These are phyloP conservation scores for cucumber (Cucumis sativus) DNA, from an alignment of 306 rosid genomes.

Conservation along the genomic window DNA sequence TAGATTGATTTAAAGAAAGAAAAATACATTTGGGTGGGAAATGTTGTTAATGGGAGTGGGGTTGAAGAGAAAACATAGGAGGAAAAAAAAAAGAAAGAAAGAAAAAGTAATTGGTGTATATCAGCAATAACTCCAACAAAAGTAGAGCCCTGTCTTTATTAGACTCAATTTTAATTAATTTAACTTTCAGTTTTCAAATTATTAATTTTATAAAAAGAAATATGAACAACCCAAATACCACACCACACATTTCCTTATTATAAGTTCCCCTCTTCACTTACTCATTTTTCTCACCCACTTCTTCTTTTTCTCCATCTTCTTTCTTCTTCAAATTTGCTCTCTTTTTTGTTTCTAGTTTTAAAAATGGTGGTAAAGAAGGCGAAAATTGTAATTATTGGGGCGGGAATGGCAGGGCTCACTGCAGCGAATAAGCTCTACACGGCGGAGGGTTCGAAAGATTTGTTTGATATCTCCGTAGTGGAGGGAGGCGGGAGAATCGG, in stretches of 20 bases:
- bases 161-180: neutral
- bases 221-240: constrained; percentile 13
- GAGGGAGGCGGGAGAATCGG: constrained; percentile 89
- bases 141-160: constrained; percentile 52
- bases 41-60: neutral
- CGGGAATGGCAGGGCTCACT: constrained; percentile 95
- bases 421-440: constrained; percentile 84
- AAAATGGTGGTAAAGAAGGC: constrained; percentile 73
- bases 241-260: constrained; percentile 24
- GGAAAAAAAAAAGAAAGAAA: too few species aligned
- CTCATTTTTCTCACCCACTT: constrained; percentile 46
- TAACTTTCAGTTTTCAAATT: neutral
- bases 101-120: neutral
- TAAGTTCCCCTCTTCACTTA: constrained; percentile 44
- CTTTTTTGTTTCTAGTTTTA: neutral
- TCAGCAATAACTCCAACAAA: constrained; percentile 9
- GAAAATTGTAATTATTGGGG: constrained; percentile 77
- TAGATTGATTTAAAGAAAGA: neutral
- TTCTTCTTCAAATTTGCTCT: neutral
- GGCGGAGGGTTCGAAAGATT: constrained; percentile 29
- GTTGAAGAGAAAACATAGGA: neutral
- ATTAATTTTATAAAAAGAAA: neutral
- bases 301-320: neutral
- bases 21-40: neutral
- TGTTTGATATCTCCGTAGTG: constrained; percentile 66